These are phyloP conservation scores for Microbotryum silenes-acaulis DNA, from an alignment of 1,284 basidiomycete genomes.

Conservation along the genomic window DNA sequence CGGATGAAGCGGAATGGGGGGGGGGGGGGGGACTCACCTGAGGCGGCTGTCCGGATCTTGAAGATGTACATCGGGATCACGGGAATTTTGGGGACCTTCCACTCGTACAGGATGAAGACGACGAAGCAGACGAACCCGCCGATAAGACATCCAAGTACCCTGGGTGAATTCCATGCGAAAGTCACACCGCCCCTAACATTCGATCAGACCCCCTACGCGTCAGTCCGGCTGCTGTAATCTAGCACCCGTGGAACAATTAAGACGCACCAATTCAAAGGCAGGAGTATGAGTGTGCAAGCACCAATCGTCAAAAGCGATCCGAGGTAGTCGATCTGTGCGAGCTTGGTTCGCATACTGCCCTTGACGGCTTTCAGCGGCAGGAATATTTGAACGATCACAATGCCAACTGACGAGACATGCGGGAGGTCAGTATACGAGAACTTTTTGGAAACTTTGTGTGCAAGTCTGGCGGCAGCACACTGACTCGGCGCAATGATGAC, in stretches of 20 bases:
- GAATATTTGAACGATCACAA: constrained; percentile 51
- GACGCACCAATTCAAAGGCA: constrained; percentile 56
- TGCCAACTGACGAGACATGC: constrained; percentile 52
- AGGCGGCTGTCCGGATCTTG: constrained; percentile 58
- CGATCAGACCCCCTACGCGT: too few species aligned
- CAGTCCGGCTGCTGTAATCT: too few species aligned
- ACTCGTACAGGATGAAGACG: constrained; percentile 64
- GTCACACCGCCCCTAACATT: constrained; percentile 39
- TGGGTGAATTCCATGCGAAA: constrained; percentile 40
- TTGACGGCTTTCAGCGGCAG: constrained; percentile 59
- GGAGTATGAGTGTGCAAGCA: constrained; percentile 49
- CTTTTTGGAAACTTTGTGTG: too few species aligned
- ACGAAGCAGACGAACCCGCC: constrained; percentile 4
- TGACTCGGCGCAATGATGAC: neutral
- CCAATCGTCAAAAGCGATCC: constrained; percentile 54
- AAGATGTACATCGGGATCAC: constrained; percentile 50
- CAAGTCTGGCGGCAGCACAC: too few species aligned
- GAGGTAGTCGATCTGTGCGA: constrained; percentile 60
- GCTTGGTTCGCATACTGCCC: constrained; percentile 52
- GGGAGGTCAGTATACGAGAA: constrained; percentile 38
- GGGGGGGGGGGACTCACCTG: too few species aligned
- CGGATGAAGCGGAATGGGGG: constrained; percentile 60
- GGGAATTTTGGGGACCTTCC: constrained; percentile 58
- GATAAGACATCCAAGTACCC: constrained; percentile 29
- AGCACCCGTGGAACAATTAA: too few species aligned